These are phyloP conservation scores for Linum trigynum DNA, from an alignment of 345 rosid species.

Conservation along the genomic window DNA sequence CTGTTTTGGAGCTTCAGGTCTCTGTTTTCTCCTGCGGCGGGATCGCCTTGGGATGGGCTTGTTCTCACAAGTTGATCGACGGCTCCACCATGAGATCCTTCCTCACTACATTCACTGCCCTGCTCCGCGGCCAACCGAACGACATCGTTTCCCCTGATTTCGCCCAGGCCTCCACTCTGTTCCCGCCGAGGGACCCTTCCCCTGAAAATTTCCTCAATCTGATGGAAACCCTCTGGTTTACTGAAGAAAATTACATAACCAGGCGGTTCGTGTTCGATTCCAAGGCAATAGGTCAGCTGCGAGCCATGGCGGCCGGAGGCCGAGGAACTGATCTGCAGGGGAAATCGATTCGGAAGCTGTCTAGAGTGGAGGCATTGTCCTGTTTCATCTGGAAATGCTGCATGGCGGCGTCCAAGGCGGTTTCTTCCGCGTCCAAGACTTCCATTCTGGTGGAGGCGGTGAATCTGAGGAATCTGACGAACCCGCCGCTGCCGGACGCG, in stretches of 20 bases:
- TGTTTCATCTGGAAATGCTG: conserved; percentile 13
- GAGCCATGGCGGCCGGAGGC: not conserved
- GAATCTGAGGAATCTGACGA: conserved; percentile 16
- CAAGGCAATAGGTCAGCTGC: not conserved
- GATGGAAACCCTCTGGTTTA: not conserved
- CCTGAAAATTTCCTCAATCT: not conserved
- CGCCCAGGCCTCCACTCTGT: not conserved
- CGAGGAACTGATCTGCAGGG: not conserved
- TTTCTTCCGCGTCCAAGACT: conserved; percentile 1
- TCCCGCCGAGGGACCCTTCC: not conserved
- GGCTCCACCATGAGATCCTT: not conserved
- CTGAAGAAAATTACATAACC: not conserved
- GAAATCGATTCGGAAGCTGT: not conserved
- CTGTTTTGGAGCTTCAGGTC: not conserved
- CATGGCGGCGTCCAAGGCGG: conserved; percentile 13
- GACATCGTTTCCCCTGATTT: not conserved
- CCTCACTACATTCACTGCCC: not conserved
- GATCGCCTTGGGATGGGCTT: not conserved
- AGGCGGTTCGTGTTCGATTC: not conserved
- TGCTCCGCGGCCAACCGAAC: not conserved
- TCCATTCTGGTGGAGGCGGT: conserved; percentile 16
- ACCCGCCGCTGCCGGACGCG: conserved; percentile 16
- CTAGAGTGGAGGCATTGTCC: not conserved
- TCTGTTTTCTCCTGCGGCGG: not conserved
- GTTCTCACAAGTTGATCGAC: not conserved